Evolutionary conservation across 805 yeast genomes (phyloP), one percentile per base, ranked within the genome.

Genomic region (Hanseniaspora jakobsenii): DNA sequence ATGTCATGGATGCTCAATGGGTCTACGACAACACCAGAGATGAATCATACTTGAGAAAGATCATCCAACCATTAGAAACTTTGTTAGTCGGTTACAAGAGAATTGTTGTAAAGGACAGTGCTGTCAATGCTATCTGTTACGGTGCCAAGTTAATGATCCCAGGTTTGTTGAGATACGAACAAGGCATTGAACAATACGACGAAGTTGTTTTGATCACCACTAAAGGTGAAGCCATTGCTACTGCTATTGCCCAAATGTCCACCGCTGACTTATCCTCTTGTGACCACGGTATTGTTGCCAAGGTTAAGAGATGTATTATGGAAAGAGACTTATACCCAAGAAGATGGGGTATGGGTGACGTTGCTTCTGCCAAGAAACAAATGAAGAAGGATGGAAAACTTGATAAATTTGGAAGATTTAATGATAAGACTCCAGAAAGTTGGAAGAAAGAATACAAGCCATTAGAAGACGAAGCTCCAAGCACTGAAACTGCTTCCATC

Each of bases 91-190:
- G 95, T 48, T 91, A 91, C 73, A 91, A 91, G 74, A 83, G 98
- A 70, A 76, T 91, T 51, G 97, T 91, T 36, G 98, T 84, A 50
- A 77, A 77, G 66, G 83, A 89, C 64, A 83, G 95, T 50, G 95
- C 98, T 38, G 97, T 89, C 52, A 89, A 89, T 66, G 89, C 97
- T 42, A 93, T 89, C 44, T 91, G 98, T 73, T 89, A 89, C 66
- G 98, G 98, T 66, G 98, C 98, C 53, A 89, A 91, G 68, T 75
- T 89, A 58, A 89, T 91, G 98, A 86, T 91, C 61, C 98, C 98
- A 51, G 98, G 98, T 71, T 70, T 89, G 59, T 73, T 91, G 61
- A 82, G 98, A 69, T 89, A 91, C 64, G 98, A 89, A 70, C 93
- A 85, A 58, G 96, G 95, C 52, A 89, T 89, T 57, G 98, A 89